Conservation (phyloP, 768 basidiomycete genomes). For the Serpula lacrymans region DNA sequence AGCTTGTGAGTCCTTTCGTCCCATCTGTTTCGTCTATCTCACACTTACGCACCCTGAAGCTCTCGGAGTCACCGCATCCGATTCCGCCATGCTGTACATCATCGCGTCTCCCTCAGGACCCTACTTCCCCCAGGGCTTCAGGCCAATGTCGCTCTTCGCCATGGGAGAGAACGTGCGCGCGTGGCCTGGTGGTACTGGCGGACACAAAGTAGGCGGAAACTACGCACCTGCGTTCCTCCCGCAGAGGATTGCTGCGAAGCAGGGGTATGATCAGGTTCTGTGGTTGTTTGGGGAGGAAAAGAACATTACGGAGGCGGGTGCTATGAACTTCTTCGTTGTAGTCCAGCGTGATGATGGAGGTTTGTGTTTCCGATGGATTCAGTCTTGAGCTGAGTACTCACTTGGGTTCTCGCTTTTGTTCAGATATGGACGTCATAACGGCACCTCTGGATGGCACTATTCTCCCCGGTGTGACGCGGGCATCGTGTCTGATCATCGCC, state of each 20-base stretch:
- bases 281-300: conserved; percentile 71
- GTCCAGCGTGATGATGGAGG: conserved; percentile 57
- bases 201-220: conserved; percentile 61
- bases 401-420: too few relatives aligned
- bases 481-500: conserved; percentile 73
- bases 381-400: too few relatives aligned
- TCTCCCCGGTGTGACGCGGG: conserved; percentile 88
- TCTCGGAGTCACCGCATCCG: conserved; percentile 71
- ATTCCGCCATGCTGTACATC: conserved; percentile 81
- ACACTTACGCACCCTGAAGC: conserved; percentile 19
- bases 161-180: conserved; percentile 77
- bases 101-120: conserved; percentile 63
- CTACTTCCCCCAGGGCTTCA: conserved; percentile 48
- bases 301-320: conserved; percentile 55
- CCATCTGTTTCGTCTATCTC: not conserved
- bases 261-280: conserved; percentile 75
- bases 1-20: conserved; percentile 22
- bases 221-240: conserved; percentile 62
- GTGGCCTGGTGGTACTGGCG: conserved; percentile 75
- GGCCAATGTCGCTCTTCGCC: conserved; percentile 53
- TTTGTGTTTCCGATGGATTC: too few relatives aligned
- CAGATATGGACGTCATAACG: conserved; percentile 80
- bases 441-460: conserved; percentile 90
- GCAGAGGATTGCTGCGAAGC: conserved; percentile 57
- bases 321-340: conserved; percentile 81